Evolutionary conservation across 148 eudicot genomes (phyloP).

Genomic region (Gaultheria prostrata): DNA sequence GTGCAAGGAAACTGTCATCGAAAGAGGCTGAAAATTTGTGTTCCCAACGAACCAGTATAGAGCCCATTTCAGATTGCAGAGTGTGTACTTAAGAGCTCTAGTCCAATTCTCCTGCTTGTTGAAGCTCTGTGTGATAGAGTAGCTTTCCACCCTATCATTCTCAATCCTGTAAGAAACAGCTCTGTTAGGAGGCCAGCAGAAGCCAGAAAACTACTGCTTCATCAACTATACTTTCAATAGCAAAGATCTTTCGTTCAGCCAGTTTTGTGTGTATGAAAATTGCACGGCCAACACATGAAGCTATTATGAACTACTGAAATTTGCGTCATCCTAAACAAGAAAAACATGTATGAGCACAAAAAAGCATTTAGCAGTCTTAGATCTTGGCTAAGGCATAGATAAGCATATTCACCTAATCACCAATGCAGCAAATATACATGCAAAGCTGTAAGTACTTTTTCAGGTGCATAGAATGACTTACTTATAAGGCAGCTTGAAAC

Average conservation of each 20-base stretch:
- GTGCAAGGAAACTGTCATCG: slow-evolving; percentile 46
- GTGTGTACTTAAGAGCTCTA: slow-evolving; percentile 94
- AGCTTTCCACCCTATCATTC: slow-evolving; percentile 49
- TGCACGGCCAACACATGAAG: no score
- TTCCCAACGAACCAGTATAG: slow-evolving; percentile 98
- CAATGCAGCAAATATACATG: not conserved
- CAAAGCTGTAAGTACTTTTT: not conserved
- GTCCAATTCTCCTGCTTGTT: slow-evolving; percentile 97
- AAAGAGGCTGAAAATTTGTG: slow-evolving; percentile 88
- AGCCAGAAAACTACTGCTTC: not conserved
- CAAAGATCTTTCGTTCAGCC: no score
- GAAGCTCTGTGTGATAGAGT: slow-evolving; percentile 95
- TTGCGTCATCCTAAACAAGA: not conserved
- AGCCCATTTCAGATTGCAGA: slow-evolving; percentile 96
- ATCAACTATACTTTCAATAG: not conserved
- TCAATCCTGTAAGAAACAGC: slow-evolving; percentile 60
- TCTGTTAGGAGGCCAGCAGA: not conserved
- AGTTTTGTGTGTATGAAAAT: no score
- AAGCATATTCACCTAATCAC: not conserved
- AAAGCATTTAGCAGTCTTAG: not conserved
- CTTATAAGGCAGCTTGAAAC: slow-evolving; percentile 95
- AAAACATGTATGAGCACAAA: not conserved
- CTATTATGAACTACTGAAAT: not conserved
- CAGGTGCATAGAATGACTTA: slow-evolving; percentile 27
- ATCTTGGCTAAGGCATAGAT: not conserved